These are phyloP conservation scores for Bipolaris bicolor DNA, from an alignment of 2,329 filamentous ascomycete species.

Conservation along the genomic window DNA sequence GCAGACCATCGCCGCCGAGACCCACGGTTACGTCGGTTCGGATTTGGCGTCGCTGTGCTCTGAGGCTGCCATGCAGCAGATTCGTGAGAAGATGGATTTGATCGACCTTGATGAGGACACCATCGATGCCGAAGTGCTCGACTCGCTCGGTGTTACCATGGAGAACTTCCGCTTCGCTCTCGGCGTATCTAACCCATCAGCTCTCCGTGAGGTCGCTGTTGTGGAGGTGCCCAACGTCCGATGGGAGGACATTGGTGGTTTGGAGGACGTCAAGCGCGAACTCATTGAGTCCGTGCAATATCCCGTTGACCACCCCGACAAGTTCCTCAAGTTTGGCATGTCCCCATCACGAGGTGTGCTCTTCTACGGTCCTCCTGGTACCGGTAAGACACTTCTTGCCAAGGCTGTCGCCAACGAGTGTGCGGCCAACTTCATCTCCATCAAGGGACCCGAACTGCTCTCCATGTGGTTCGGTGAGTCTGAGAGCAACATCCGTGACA, in stretches of 20 bases:
- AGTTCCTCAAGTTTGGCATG: slow-evolving; percentile 99
- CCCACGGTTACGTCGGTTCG: slow-evolving; percentile 98
- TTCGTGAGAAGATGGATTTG: slow-evolving; percentile 99
- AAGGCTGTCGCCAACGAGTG: slow-evolving; percentile 99
- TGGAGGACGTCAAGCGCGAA: slow-evolving; percentile 98
- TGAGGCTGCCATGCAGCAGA: slow-evolving; percentile 99
- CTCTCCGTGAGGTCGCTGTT: slow-evolving; percentile 96
- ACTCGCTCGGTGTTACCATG: slow-evolving; percentile 98
- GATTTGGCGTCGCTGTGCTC: slow-evolving; percentile 98
- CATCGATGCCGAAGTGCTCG: slow-evolving; percentile 96
- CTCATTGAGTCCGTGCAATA: slow-evolving; percentile 99
- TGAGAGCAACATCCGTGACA: slow-evolving; percentile 99
- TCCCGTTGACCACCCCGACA: slow-evolving; percentile 98
- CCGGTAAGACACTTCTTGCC: slow-evolving; percentile 99
- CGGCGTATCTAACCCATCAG: slow-evolving; percentile 97
- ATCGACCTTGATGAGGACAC: slow-evolving; percentile 99
- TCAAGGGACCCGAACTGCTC: slow-evolving; percentile 97
- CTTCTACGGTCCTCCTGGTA: slow-evolving; percentile 99
- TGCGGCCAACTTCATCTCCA: slow-evolving; percentile 98
- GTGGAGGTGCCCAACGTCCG: slow-evolving; percentile 99
- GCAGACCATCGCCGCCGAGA: slow-evolving; percentile 95
- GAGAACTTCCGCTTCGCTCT: slow-evolving; percentile 99
- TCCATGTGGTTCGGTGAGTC: slow-evolving; percentile 99
- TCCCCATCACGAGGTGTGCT: slow-evolving; percentile 97
- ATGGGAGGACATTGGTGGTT: slow-evolving; percentile 99